phyloP scores from a whole-genome alignment of 495 filamentous ascomycete species.

The Neurospora sp. region DNA sequence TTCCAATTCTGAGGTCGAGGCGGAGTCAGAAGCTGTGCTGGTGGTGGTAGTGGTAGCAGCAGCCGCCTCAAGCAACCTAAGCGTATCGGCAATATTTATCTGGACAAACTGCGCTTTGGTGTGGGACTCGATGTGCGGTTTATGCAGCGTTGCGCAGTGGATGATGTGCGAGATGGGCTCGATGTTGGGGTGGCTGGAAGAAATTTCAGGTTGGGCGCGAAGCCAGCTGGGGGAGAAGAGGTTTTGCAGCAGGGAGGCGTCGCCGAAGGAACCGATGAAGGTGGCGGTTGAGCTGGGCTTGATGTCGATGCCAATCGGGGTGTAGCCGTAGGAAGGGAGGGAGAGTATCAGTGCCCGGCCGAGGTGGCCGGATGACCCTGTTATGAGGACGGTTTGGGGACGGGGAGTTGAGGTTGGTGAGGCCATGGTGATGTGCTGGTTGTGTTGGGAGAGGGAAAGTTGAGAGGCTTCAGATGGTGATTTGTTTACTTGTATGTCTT shows the following conservation, averaged over 20 bases:
- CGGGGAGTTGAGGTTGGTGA: background rate
- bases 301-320: constrained; percentile 20
- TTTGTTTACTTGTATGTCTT: background rate
- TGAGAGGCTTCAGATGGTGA: background rate
- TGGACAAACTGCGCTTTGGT: constrained; percentile 17
- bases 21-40: too few relatives aligned
- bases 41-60: background rate
- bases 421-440: background rate
- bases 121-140: constrained; percentile 20
- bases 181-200: constrained; percentile 2
- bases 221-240: constrained; percentile 11
- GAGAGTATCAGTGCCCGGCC: constrained; percentile 21
- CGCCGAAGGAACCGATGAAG: constrained; percentile 12
- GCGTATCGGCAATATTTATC: constrained; percentile 18
- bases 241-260: constrained; percentile 5
- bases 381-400: constrained; percentile 15
- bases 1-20: too few relatives aligned
- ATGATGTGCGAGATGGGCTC: constrained; percentile 12
- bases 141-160: constrained; percentile 25
- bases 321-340: constrained; percentile 14
- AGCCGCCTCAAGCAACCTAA: constrained; percentile 12
- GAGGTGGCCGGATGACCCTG: constrained; percentile 24
- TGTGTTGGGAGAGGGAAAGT: background rate
- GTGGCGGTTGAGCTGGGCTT: constrained; percentile 13
- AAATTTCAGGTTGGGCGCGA: background rate